Conservation (phyloP, 2,329 filamentous ascomycete species). For the Monosporascus sp. region DNA sequence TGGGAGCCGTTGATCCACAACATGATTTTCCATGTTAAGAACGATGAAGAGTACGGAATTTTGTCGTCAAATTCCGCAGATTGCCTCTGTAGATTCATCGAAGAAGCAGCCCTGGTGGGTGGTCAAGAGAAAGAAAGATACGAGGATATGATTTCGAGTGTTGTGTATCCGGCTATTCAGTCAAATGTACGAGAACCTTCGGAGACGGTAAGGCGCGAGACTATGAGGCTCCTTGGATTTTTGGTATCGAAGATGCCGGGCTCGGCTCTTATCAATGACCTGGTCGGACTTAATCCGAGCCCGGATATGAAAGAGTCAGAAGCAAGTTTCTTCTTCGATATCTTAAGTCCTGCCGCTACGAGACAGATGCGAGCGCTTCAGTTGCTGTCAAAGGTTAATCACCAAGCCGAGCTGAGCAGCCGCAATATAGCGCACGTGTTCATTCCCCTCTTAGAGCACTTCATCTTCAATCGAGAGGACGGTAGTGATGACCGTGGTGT, state of each 20-base stretch:
- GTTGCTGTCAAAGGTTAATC: slow-evolving; percentile 65
- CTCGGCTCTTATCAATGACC: slow-evolving; percentile 68
- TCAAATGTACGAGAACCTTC: slow-evolving; percentile 71
- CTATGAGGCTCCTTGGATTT: slow-evolving; percentile 72
- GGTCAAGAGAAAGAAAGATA: slow-evolving; percentile 42
- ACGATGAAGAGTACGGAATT: slow-evolving; percentile 84
- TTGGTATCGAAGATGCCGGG: slow-evolving; percentile 65
- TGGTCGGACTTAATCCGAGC: slow-evolving; percentile 60
- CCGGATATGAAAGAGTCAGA: slow-evolving; percentile 59
- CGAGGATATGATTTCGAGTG: slow-evolving; percentile 52
- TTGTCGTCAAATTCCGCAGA: slow-evolving; percentile 75
- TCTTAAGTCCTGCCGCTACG: slow-evolving; percentile 84
- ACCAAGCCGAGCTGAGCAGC: slow-evolving; percentile 60
- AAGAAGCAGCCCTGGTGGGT: slow-evolving; percentile 47
- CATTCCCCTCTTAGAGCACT: slow-evolving; percentile 88
- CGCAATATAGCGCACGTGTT: slow-evolving; percentile 82
- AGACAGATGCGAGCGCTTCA: slow-evolving; percentile 80
- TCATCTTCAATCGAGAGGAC: slow-evolving; percentile 77
- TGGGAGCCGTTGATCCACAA: slow-evolving; percentile 90
- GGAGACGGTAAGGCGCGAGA: slow-evolving; percentile 79
- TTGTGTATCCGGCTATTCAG: slow-evolving; percentile 72
- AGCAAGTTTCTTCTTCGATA: slow-evolving; percentile 83
- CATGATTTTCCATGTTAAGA: slow-evolving; percentile 77
- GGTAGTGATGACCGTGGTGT: slow-evolving; percentile 75
- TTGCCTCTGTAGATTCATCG: slow-evolving; percentile 71